Evolutionary conservation across 148 eudicot species (phyloP).

Genomic region (Hydrangea macrophylla): DNA sequence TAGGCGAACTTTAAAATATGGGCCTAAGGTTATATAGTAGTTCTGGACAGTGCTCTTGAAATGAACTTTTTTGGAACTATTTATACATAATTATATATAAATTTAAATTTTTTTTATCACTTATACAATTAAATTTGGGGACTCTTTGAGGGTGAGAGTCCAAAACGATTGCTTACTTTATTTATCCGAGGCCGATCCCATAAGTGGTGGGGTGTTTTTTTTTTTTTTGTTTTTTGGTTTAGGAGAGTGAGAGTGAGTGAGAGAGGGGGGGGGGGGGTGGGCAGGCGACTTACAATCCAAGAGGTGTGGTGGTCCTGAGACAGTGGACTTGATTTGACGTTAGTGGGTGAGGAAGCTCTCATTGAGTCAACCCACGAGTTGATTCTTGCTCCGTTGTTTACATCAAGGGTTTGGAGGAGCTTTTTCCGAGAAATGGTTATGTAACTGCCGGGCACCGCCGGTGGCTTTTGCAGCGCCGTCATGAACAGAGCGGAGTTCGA

Average conservation of each 20-base stretch:
- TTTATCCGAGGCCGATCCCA: no score
- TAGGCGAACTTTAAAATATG: background rate
- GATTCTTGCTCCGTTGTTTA: constrained; percentile 29
- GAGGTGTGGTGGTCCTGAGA: constrained; percentile 30
- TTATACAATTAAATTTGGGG: background rate
- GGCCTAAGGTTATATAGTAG: background rate
- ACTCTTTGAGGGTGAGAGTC: no score
- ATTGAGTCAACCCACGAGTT: constrained; percentile 79
- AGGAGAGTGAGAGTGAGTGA: background rate
- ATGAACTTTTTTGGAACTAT: no score
- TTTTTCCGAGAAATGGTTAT: constrained; percentile 43
- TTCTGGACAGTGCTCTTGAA: no score
- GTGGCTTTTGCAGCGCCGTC: constrained; percentile 44
- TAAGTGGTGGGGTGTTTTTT: no score
- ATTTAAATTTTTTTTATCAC: background rate
- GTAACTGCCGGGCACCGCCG: constrained; percentile 37
- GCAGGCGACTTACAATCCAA: constrained; percentile 36
- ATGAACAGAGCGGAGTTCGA: constrained; percentile 23
- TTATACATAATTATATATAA: background rate
- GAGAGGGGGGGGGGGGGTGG: no score
- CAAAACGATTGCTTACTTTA: no score
- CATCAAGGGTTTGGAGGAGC: constrained; percentile 47
- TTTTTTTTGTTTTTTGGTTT: background rate
- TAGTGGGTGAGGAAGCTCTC: constrained; percentile 85
- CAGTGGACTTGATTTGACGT: constrained; percentile 35